These are phyloP conservation scores for Arthonia radiata DNA, from an alignment of 495 filamentous ascomycete species.

Conservation along the genomic window DNA sequence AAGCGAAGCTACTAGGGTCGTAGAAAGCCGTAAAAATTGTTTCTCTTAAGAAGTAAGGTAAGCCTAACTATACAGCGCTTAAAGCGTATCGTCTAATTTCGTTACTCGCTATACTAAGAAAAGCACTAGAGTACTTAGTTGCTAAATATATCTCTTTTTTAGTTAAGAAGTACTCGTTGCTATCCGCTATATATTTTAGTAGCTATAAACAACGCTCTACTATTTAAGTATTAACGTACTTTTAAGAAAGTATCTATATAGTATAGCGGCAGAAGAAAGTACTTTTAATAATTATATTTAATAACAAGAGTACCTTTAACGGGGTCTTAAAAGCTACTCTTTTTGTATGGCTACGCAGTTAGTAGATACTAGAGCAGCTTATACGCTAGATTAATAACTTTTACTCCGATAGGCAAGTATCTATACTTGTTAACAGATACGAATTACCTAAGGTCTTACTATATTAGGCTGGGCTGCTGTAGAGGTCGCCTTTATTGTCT, in stretches of 20 bases:
- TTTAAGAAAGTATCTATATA: slow-evolving; percentile 8
- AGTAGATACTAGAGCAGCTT: too few species aligned
- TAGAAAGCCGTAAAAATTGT: slow-evolving; percentile 9
- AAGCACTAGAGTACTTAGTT: slow-evolving; percentile 1
- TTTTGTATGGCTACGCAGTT: too few species aligned
- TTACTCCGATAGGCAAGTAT: background rate
- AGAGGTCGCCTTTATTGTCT: slow-evolving; percentile 10
- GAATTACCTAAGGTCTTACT: slow-evolving; percentile 1
- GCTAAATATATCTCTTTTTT: slow-evolving; percentile 4
- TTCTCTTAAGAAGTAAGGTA: too few species aligned
- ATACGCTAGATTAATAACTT: too few species aligned
- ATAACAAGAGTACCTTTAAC: too few species aligned
- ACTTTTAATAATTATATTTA: too few species aligned
- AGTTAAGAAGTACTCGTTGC: slow-evolving; percentile 4
- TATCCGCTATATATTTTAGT: slow-evolving; percentile 10
- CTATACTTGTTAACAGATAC: slow-evolving; percentile 4
- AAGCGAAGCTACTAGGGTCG: slow-evolving; percentile 7
- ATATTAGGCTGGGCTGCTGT: slow-evolving; percentile 8
- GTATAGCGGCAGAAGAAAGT: too few species aligned
- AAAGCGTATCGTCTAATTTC: slow-evolving; percentile 5
- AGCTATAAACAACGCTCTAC: slow-evolving; percentile 8
- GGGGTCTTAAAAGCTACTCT: too few species aligned
- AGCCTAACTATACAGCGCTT: too few species aligned
- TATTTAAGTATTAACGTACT: slow-evolving; percentile 4
- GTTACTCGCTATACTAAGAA: slow-evolving; percentile 5